phyloP scores from a whole-genome alignment of 768 basidiomycete genomes.

The Scleroderma citrinum region DNA sequence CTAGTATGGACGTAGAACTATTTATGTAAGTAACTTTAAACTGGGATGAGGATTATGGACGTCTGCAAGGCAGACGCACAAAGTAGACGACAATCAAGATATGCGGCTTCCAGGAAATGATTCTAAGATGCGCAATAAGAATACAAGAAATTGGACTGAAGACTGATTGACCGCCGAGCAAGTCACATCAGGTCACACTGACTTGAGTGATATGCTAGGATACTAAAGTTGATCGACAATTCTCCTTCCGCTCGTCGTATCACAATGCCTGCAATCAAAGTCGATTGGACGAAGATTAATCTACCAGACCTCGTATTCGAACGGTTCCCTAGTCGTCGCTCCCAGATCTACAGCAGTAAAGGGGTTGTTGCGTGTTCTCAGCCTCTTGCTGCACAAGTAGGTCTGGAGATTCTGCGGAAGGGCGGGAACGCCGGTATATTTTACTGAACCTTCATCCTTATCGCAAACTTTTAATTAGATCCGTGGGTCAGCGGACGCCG shows the following conservation, averaged over 20 bases:
- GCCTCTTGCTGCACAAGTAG: constrained; percentile 86
- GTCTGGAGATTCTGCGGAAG: constrained; percentile 83
- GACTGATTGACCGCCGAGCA: no score
- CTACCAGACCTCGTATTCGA: constrained; percentile 60
- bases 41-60: no score
- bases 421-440: constrained; percentile 90
- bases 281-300: constrained; percentile 60
- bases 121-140: no score
- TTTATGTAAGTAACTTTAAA: no score
- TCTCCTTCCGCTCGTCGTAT: background rate
- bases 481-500: constrained; percentile 72
- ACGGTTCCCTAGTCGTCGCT: constrained; percentile 78
- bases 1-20: no score
- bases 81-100: no score
- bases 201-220: no score
- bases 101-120: no score
- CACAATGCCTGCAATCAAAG: constrained; percentile 25
- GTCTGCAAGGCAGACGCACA: no score
- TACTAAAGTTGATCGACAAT: no score
- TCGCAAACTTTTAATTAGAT: background rate
- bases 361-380: constrained; percentile 88
- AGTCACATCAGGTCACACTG: no score
- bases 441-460: background rate
- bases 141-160: no score
- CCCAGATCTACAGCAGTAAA: constrained; percentile 81